Conservation (phyloP, 1,139 yeast species). For the Suhomyces bokatorum region DNA sequence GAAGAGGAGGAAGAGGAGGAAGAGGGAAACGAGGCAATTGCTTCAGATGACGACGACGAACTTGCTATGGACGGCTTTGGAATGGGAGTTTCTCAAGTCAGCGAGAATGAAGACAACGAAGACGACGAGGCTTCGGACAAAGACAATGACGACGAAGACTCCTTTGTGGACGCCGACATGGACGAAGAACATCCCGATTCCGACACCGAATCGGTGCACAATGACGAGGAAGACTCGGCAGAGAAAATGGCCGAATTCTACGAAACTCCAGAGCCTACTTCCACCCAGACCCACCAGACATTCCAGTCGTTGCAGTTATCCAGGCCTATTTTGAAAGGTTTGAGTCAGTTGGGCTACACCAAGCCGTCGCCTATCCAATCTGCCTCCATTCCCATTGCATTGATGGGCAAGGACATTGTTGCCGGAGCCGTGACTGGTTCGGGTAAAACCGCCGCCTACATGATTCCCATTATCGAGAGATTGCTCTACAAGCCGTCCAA, state of each 20-base stretch:
- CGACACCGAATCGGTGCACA: constrained; percentile 21
- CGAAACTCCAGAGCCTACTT: constrained; percentile 52
- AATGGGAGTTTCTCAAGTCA: constrained; percentile 19
- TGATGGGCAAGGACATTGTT: constrained; percentile 89
- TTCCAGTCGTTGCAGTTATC: constrained; percentile 82
- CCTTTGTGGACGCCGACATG: constrained; percentile 26
- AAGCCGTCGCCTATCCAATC: constrained; percentile 93
- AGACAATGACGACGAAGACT: constrained; percentile 26
- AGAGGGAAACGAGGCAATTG: constrained; percentile 23
- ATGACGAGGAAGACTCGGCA: constrained; percentile 58
- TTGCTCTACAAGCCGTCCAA: constrained; percentile 84
- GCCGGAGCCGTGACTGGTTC: constrained; percentile 99
- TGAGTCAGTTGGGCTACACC: constrained; percentile 75
- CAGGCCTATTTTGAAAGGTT: constrained; percentile 84
- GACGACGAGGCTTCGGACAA: constrained; percentile 28
- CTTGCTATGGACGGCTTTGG: constrained; percentile 26
- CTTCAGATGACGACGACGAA: constrained; percentile 29
- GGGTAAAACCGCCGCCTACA: constrained; percentile 98
- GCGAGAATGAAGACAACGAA: constrained; percentile 21
- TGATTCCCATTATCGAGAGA: constrained; percentile 94
- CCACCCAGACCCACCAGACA: constrained; percentile 51
- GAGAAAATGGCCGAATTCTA: constrained; percentile 71
- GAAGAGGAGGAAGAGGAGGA: constrained; percentile 26
- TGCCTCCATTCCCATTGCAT: constrained; percentile 89
- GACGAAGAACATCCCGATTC: constrained; percentile 26